phyloP scores from a whole-genome alignment of 768 basidiomycete species.

The Trametes cinnabarina region DNA sequence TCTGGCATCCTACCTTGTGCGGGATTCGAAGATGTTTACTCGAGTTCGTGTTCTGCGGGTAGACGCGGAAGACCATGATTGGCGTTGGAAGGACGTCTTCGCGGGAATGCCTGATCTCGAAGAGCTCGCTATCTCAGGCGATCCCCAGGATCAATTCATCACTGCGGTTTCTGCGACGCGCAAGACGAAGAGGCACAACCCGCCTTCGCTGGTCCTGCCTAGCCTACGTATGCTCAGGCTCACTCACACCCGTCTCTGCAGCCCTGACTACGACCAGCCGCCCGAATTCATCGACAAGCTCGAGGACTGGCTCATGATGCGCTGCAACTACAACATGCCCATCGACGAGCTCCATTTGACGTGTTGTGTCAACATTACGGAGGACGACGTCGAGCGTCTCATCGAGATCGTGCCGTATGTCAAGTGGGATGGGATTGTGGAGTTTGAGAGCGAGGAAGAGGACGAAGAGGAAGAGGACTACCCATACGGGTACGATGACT shows the following conservation, averaged over 20 bases:
- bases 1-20: background rate
- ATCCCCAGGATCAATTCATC: conserved; percentile 3
- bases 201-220: background rate
- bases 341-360: conserved; percentile 1
- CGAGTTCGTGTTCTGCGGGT: background rate
- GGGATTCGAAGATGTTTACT: background rate
- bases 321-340: conserved; percentile 6
- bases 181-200: background rate
- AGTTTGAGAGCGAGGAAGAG: conserved; percentile 7
- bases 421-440: conserved; percentile 3
- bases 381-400: conserved; percentile 5
- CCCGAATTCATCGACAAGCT: conserved; percentile 8
- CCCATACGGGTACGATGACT: background rate
- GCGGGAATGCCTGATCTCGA: conserved; percentile 9
- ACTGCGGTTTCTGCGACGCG: background rate
- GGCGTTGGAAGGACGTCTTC: conserved; percentile 11
- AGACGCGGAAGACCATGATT: background rate
- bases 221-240: background rate
- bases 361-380: background rate
- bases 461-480: conserved; percentile 8
- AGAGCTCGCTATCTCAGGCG: background rate
- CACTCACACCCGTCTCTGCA: background rate
- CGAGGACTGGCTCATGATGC: conserved; percentile 3
- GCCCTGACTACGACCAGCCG: background rate
- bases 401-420: conserved; percentile 7